Evolutionary conservation across 1,284 basidiomycete genomes (phyloP), one percentile per base, ranked within the genome.

Genomic region (Irpex sp.): DNA sequence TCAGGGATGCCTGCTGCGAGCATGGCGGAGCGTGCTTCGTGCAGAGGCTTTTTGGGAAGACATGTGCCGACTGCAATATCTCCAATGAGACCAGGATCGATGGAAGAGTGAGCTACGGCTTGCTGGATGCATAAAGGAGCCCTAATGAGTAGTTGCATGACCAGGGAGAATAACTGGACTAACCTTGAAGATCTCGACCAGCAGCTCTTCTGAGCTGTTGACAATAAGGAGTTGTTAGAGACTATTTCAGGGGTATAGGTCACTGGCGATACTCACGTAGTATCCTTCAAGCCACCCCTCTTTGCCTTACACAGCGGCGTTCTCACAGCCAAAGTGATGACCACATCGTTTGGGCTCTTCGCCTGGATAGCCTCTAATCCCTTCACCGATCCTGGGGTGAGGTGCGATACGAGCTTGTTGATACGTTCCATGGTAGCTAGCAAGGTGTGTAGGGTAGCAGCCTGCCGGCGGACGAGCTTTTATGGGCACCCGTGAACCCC

Each of bases 1-100:
- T 91, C 88, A 0, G 93, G 92, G 65, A 93, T 87, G 4, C 93
- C 93, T 21, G 93, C 93, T 3, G 92, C 89, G 54, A 95, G 81
- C 13, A 91, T 86, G 15, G 93, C 89, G 48, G 86, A 82, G 52
- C 91, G 83, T 5, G 89, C 90, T 64, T 86, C 85, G 70, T 89
- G 91, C 47, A 80, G 79, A 1, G 87, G 81, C 63, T 81, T 84
- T 3, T 83, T 81, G 0, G 85, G 81, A 34, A 90, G 78, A 3
- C 89, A 86, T 7, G 84, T 90, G 26, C 89, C 94, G 37, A 95
- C 87, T 62, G 86, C 88, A 54, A 96, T 88, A 73, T 95, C 94
- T 19, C 88, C 86, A 57, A 96, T 84, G 49, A 88, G 76, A 4
- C 75, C 76, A 0, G 93, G 91, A 69, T 93, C 85, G 59, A 95